Base-by-base conservation (phyloP, 352 stramenopile species). In the Phytophthora pini region DNA sequence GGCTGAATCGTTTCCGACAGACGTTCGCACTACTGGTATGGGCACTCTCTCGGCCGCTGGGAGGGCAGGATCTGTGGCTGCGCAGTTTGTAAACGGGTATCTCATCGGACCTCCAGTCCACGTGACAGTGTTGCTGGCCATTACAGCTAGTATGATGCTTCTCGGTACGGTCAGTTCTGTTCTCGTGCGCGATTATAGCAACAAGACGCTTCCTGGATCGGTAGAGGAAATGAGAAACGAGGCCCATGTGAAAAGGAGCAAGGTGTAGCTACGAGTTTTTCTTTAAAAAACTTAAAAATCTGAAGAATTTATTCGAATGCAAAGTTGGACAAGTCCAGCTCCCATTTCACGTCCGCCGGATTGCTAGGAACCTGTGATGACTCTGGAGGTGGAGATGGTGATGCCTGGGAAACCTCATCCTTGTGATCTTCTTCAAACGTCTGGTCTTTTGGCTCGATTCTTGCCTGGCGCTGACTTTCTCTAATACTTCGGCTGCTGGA, bases 31-130 rank as follows among this genome's bases (percentile, higher is more conserved):
- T 32, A 97, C 89, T 9, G 94, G 89, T 0, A 97, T 98, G 88
- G 91, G 91, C 0, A 62, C 97, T 26, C 85, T 97, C 52, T 89
- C 89, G 1, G 90, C 89, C 2, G 80, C 74, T 31, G 94, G 92
- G 2, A 79, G 90, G 54, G 75, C 92, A 22, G 94, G 92, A 13
- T 95, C 90, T 2, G 90, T 98, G 43, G 68, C 96, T 20, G 91
- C 91, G 15, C 94, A 98, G 74, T 96, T 97, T 76, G 84, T 96
- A 10, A 96, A 97, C 47, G 90, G 89, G 0, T 93, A 84, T 38
- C 79, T 97, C 27, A 77, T 97, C 7, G 84, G 81, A 1, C 84
- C 85, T 26, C 85, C 85, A 0, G 69, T 86, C 20, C 89, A 94
- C 40, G 81, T 96, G 44, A 83, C 84, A 8, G n/a, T 89, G 15